Evolutionary conservation across 257 asterid genomes (phyloP).

Genomic region (Primulina eburnea): DNA sequence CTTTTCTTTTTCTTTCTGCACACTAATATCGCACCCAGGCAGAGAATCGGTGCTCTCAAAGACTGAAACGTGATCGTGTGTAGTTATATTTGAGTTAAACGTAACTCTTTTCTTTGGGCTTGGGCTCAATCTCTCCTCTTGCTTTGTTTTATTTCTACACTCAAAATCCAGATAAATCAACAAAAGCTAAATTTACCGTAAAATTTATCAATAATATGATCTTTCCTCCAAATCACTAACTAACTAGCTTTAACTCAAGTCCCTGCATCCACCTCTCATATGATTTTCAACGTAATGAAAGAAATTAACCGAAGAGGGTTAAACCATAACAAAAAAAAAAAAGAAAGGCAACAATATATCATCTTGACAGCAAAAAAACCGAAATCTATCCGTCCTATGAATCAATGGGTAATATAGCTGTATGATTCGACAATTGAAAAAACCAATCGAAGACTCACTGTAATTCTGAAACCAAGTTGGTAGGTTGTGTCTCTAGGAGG

Average conservation of each 20-base stretch:
- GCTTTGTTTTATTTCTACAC: conserved; percentile 53
- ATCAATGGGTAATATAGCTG: conserved; percentile 2
- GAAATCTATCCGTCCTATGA: background rate
- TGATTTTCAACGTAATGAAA: background rate
- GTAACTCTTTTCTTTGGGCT: conserved; percentile 73
- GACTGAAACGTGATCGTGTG: conserved; percentile 59
- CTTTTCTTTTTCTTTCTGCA: conserved; percentile 32
- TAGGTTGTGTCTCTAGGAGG: conserved; percentile 36
- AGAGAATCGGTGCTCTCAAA: conserved; percentile 58
- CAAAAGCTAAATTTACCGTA: background rate
- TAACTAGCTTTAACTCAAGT: background rate
- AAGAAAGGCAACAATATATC: background rate
- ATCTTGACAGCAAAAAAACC: background rate
- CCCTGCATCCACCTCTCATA: background rate
- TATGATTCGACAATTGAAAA: conserved; percentile 2
- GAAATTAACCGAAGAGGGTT: background rate
- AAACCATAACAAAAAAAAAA: background rate
- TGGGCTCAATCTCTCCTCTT: conserved; percentile 47
- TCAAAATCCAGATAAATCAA: conserved; percentile 18
- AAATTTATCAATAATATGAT: background rate
- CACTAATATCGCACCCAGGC: conserved; percentile 31
- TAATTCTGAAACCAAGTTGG: conserved; percentile 38
- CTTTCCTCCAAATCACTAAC: background rate
- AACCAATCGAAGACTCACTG: conserved; percentile 41
- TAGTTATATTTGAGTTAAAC: conserved; percentile 67